Evolutionary conservation across 768 basidiomycete species (phyloP).

Genomic region (Leccinellum albellum): DNA sequence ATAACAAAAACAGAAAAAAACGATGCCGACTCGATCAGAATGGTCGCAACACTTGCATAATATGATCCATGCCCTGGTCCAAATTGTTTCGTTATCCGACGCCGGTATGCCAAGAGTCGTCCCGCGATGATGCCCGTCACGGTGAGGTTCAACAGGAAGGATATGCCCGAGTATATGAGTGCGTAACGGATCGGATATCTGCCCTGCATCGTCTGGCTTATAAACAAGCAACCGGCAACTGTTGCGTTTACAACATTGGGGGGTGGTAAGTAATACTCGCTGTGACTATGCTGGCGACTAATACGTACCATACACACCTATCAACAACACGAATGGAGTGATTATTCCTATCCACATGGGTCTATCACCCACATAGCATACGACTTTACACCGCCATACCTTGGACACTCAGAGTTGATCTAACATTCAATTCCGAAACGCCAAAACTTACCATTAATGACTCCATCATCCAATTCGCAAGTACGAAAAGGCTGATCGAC

Average conservation of each 20-base stretch:
- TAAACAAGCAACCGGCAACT: slow-evolving; percentile 8
- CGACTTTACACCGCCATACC: slow-evolving; percentile 23
- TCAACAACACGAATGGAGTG: slow-evolving; percentile 4
- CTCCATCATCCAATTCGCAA: slow-evolving; percentile 23
- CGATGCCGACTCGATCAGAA: slow-evolving; percentile 21
- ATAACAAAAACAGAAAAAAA: slow-evolving; percentile 14
- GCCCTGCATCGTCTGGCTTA: background rate
- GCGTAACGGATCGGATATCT: background rate
- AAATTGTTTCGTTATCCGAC: slow-evolving; percentile 7
- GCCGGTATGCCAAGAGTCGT: slow-evolving; percentile 14
- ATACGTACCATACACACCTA: slow-evolving; percentile 12
- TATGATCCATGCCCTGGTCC: slow-evolving; percentile 11
- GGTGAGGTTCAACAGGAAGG: slow-evolving; percentile 11
- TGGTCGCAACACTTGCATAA: slow-evolving; percentile 7
- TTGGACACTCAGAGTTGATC: slow-evolving; percentile 3
- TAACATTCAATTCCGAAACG: background rate
- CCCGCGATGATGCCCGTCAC: slow-evolving; percentile 18
- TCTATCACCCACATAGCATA: slow-evolving; percentile 10
- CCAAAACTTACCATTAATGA: slow-evolving; percentile 15
- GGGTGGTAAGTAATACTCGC: background rate
- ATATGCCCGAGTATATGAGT: slow-evolving; percentile 8
- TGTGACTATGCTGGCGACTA: background rate
- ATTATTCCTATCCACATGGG: slow-evolving; percentile 8
- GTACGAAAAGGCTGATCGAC: slow-evolving; percentile 12
- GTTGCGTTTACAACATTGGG: background rate